phyloP scores from a whole-genome alignment of 169 alveolate species.

The Nephromyces sp. region DNA sequence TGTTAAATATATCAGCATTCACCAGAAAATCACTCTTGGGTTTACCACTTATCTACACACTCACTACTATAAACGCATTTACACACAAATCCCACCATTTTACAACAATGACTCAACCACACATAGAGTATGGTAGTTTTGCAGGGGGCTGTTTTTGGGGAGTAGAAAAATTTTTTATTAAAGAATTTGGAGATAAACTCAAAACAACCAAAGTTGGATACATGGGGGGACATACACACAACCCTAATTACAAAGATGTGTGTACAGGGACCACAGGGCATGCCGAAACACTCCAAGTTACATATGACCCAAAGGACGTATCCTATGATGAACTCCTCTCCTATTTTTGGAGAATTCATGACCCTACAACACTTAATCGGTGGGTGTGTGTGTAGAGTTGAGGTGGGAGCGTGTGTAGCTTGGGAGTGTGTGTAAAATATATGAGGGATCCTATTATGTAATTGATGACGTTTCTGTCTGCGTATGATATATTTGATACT shows the following conservation, averaged over 20 bases:
- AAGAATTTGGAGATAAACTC: slow-evolving; percentile 6
- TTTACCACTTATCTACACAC: too few relatives aligned
- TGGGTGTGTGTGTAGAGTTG: too few relatives aligned
- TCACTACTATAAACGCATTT: too few relatives aligned
- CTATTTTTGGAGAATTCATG: slow-evolving; percentile 44
- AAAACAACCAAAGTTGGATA: slow-evolving; percentile 41
- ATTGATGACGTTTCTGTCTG: too few relatives aligned
- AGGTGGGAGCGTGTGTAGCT: too few relatives aligned
- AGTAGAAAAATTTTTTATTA: slow-evolving; percentile 37
- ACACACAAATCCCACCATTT: too few relatives aligned
- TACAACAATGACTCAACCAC: too few relatives aligned
- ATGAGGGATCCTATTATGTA: too few relatives aligned
- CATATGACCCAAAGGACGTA: slow-evolving; percentile 11
- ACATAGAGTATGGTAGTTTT: slow-evolving; percentile 10
- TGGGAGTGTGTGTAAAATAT: too few relatives aligned
- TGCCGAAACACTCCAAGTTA: slow-evolving; percentile 50
- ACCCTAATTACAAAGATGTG: slow-evolving; percentile 50
- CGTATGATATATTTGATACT: too few relatives aligned
- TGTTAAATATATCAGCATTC: too few relatives aligned
- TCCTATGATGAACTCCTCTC: slow-evolving; percentile 24
- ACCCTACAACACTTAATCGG: slow-evolving; percentile 51
- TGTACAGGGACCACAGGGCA: slow-evolving; percentile 52
- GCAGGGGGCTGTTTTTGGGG: slow-evolving; percentile 74
- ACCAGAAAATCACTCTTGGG: too few relatives aligned
- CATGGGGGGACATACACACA: slow-evolving; percentile 43